Conservation (phyloP, 1,284 basidiomycete species). For the Vanrija sp. region DNA sequence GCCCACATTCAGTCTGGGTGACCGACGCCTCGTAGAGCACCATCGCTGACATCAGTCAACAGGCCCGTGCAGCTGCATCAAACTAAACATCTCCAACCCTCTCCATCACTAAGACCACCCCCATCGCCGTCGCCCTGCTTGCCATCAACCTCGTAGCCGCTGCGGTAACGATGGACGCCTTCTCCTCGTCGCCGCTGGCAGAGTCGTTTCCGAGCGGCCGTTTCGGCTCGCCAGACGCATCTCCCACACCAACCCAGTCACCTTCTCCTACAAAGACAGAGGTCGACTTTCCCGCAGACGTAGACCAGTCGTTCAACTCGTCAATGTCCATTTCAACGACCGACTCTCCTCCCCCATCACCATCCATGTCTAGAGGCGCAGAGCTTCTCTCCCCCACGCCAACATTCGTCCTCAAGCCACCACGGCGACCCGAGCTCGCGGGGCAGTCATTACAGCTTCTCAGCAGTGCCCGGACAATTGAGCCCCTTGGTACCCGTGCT, state of each 20-base stretch:
- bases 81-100: too few species aligned
- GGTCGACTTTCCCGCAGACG: slow-evolving; percentile 42
- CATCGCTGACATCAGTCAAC: too few species aligned
- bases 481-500: neutral
- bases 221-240: slow-evolving; percentile 21
- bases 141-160: too few species aligned
- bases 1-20: too few species aligned
- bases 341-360: slow-evolving; percentile 22
- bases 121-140: too few species aligned
- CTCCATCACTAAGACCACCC: too few species aligned
- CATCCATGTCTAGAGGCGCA: slow-evolving; percentile 8
- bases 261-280: slow-evolving; percentile 43
- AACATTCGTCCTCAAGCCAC: slow-evolving; percentile 21
- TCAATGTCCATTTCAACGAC: slow-evolving; percentile 40
- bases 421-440: slow-evolving; percentile 26
- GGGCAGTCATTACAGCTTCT: neutral
- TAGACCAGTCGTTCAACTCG: slow-evolving; percentile 49
- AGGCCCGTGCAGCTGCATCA: too few species aligned
- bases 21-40: too few species aligned
- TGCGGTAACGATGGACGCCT: slow-evolving; percentile 28
- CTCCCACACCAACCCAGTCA: neutral
- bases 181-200: slow-evolving; percentile 43
- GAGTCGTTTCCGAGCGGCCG: slow-evolving; percentile 34
- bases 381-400: slow-evolving; percentile 25
- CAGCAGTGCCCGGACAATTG: neutral